Evolutionary conservation across 2,329 filamentous ascomycete species (phyloP).

Genomic region (Neoscytalidium dimidiatum): DNA sequence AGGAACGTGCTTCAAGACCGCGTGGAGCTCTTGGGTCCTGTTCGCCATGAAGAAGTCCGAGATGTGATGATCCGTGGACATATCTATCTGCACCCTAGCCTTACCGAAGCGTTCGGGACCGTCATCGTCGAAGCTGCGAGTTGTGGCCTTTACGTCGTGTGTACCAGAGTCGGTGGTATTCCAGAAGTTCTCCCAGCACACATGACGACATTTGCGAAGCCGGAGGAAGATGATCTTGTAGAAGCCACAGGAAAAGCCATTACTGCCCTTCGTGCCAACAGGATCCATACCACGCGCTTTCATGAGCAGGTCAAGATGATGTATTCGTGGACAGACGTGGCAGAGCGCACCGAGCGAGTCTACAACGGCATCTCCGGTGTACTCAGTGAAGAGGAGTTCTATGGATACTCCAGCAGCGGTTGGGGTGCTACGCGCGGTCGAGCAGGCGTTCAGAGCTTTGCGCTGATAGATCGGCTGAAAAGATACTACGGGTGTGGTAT

Average conservation of each 20-base stretch:
- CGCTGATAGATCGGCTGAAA: slow-evolving; percentile 91
- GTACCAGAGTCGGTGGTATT: slow-evolving; percentile 93
- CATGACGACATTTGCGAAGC: slow-evolving; percentile 97
- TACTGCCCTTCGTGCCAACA: slow-evolving; percentile 78
- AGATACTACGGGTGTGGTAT: slow-evolving; percentile 97
- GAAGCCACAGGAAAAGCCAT: slow-evolving; percentile 88
- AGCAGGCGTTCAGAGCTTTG: slow-evolving; percentile 77
- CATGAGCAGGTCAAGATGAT: slow-evolving; percentile 97
- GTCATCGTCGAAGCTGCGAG: slow-evolving; percentile 97
- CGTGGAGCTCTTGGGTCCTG: slow-evolving; percentile 86
- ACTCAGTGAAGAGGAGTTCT: slow-evolving; percentile 85
- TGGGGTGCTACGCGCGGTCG: slow-evolving; percentile 73
- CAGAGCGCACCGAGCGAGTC: slow-evolving; percentile 87
- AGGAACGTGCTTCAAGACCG: slow-evolving; percentile 91
- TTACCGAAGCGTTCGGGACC: slow-evolving; percentile 96
- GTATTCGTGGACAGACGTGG: slow-evolving; percentile 98
- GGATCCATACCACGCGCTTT: slow-evolving; percentile 87
- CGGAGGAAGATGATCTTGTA: slow-evolving; percentile 94
- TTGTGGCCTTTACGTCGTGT: slow-evolving; percentile 94
- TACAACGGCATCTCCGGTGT: slow-evolving; percentile 90
- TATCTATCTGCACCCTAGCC: slow-evolving; percentile 91
- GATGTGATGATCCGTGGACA: slow-evolving; percentile 97
- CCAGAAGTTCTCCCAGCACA: slow-evolving; percentile 93
- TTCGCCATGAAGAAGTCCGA: slow-evolving; percentile 93
- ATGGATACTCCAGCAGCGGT: slow-evolving; percentile 71